Conservation (phyloP, 1,284 basidiomycete genomes). For the Tilletia caries region DNA sequence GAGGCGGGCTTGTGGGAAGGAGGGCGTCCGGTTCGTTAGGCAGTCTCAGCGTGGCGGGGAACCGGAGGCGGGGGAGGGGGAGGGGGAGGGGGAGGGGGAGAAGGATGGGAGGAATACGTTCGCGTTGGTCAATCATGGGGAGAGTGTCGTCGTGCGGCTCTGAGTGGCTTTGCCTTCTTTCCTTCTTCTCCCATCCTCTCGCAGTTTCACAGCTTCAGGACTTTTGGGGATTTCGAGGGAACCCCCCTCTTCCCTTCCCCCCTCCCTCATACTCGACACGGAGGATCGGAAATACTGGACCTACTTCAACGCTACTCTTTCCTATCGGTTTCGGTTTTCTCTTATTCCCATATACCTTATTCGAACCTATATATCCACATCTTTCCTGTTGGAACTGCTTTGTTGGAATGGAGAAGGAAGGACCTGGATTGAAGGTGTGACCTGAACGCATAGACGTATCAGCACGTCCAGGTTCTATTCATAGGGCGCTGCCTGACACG, state of each 20-base stretch:
- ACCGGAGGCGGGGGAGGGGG: too few relatives aligned
- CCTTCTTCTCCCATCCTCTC: too few relatives aligned
- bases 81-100: slow-evolving; percentile 5
- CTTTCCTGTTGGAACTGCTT: too few relatives aligned
- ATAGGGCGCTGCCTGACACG: too few relatives aligned
- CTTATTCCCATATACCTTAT: background rate
- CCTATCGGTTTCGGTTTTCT: too few relatives aligned
- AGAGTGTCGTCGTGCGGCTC: slow-evolving; percentile 12
- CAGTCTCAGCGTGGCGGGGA: background rate
- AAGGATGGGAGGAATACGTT: slow-evolving; percentile 11
- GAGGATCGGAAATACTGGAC: background rate
- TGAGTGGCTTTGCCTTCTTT: background rate
- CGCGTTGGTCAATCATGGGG: slow-evolving; percentile 24
- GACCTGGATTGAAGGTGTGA: too few relatives aligned
- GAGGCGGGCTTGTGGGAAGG: background rate
- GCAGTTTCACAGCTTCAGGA: too few relatives aligned
- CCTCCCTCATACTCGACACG: background rate
- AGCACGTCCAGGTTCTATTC: too few relatives aligned
- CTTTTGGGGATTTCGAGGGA: background rate
- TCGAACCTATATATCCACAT: too few relatives aligned
- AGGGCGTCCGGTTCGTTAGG: slow-evolving; percentile 13
- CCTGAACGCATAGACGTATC: too few relatives aligned
- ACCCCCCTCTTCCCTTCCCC: background rate
- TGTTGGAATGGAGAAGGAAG: too few relatives aligned
- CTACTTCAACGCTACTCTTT: background rate